A percentile compares a stretch with the other conserved stretches of the same genome.
phyloP scores from a whole-genome alignment of 1,139 yeast species.

The Candida freyschussii region DNA sequence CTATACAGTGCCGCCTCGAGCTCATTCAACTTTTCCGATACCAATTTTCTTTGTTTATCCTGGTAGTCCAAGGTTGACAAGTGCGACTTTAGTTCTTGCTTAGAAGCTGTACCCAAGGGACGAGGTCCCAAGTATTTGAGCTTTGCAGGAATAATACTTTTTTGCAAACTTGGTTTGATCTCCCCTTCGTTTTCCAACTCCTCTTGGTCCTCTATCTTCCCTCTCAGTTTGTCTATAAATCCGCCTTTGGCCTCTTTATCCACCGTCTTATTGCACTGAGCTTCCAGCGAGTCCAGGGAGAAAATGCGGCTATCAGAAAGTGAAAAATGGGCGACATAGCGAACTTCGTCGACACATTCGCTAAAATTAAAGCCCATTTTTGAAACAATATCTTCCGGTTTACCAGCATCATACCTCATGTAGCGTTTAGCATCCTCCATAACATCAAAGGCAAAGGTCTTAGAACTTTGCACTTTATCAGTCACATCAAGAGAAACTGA shows the following conservation, averaged over 20 bases:
- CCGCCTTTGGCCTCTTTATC: slow-evolving; percentile 10
- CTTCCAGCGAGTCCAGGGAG: slow-evolving; percentile 37
- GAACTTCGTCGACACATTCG: slow-evolving; percentile 41
- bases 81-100: slow-evolving; percentile 29
- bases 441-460: slow-evolving; percentile 34
- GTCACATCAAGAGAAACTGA: slow-evolving; percentile 34
- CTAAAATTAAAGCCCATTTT: slow-evolving; percentile 32
- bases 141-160: slow-evolving; percentile 23
- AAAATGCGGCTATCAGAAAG: slow-evolving; percentile 50
- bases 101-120: slow-evolving; percentile 43
- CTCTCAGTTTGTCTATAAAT: slow-evolving; percentile 12
- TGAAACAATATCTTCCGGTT: slow-evolving; percentile 1
- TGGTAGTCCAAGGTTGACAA: slow-evolving; percentile 26
- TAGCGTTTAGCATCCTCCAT: slow-evolving; percentile 52
- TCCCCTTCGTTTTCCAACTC: too few relatives aligned
- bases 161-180: slow-evolving; percentile 5
- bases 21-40: slow-evolving; percentile 47
- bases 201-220: slow-evolving; percentile 5
- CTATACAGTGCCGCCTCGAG: slow-evolving; percentile 57
- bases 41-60: slow-evolving; percentile 43
- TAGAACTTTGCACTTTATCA: slow-evolving; percentile 8
- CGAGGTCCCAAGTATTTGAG: slow-evolving; percentile 37
- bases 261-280: slow-evolving; percentile 23
- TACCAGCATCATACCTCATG: slow-evolving; percentile 9
- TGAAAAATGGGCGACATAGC: slow-evolving; percentile 41